Evolutionary conservation across 164 flowering plant species (phyloP).

Genomic region (Stephania cephalantha): DNA sequence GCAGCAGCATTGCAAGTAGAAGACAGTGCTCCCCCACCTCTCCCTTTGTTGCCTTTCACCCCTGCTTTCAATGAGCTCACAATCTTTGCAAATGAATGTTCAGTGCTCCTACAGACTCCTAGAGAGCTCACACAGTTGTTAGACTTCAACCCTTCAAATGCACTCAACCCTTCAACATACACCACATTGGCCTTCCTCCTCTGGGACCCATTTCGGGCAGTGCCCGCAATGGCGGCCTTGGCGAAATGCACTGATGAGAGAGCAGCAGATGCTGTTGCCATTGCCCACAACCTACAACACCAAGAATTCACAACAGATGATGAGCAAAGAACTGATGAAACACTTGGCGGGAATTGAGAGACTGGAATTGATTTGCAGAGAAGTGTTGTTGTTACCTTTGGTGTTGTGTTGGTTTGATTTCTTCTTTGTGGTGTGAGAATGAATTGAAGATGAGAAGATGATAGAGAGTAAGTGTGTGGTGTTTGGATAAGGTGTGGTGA

Average conservation of each 20-base stretch:
- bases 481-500: constrained; percentile 32
- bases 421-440: neutral
- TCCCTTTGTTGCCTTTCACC: constrained; percentile 22
- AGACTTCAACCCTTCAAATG: constrained; percentile 69
- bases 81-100: constrained; percentile 48
- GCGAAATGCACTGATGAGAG: constrained; percentile 21
- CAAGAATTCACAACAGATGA: neutral
- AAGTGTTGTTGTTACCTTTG: constrained; percentile 8
- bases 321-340: neutral
- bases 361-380: neutral
- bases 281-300: constrained; percentile 16
- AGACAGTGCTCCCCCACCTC: constrained; percentile 43
- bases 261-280: constrained; percentile 41
- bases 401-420: neutral
- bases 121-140: constrained; percentile 38
- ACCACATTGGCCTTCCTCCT: constrained; percentile 29
- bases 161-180: constrained; percentile 47
- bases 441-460: constrained; percentile 13
- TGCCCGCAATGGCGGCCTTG: constrained; percentile 9
- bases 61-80: constrained; percentile 43
- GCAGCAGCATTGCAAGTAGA: constrained; percentile 43
- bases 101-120: constrained; percentile 45
- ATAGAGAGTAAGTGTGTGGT: constrained; percentile 8
- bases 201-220: constrained; percentile 13
- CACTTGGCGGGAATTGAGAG: neutral